Conservation (phyloP, 1,139 yeast genomes). For the Debaryomyces fabryi region DNA sequence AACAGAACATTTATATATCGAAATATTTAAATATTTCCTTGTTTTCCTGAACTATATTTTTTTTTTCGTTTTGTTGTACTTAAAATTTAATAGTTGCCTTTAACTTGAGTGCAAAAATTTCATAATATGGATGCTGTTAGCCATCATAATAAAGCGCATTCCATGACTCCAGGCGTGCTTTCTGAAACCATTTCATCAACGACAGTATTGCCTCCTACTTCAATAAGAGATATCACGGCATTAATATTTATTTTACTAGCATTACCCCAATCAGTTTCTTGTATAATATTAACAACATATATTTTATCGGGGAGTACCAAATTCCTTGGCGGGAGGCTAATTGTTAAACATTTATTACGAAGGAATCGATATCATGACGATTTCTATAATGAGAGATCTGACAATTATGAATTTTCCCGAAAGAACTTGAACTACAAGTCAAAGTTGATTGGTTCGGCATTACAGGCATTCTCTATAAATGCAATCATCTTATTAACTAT, state of each 20-base stretch:
- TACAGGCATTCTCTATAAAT: slow-evolving; percentile 32
- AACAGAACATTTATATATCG: slow-evolving; percentile 4
- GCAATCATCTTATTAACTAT: slow-evolving; percentile 33
- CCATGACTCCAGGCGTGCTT: not conserved
- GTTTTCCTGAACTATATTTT: not conserved
- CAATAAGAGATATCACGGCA: slow-evolving; percentile 49
- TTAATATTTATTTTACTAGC: slow-evolving; percentile 42
- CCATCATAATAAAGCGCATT: slow-evolving; percentile 7
- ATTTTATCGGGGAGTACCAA: slow-evolving; percentile 46
- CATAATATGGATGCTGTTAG: slow-evolving; percentile 11
- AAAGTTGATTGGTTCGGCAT: slow-evolving; percentile 23
- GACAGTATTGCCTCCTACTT: slow-evolving; percentile 30
- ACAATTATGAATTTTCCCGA: slow-evolving; percentile 10
- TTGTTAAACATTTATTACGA: slow-evolving; percentile 31
- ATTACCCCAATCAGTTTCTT: slow-evolving; percentile 45
- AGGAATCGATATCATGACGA: slow-evolving; percentile 1
- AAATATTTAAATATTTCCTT: not conserved
- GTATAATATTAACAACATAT: slow-evolving; percentile 39
- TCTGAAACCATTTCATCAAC: slow-evolving; percentile 3
- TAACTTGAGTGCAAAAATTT: slow-evolving; percentile 5
- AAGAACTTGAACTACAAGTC: slow-evolving; percentile 19
- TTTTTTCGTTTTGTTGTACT: slow-evolving; percentile 7
- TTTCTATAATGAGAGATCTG: not conserved
- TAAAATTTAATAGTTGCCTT: slow-evolving; percentile 1
- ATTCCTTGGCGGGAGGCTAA: slow-evolving; percentile 43